Conservation (phyloP, 805 yeast species). For the Lipomyces orientalis region DNA sequence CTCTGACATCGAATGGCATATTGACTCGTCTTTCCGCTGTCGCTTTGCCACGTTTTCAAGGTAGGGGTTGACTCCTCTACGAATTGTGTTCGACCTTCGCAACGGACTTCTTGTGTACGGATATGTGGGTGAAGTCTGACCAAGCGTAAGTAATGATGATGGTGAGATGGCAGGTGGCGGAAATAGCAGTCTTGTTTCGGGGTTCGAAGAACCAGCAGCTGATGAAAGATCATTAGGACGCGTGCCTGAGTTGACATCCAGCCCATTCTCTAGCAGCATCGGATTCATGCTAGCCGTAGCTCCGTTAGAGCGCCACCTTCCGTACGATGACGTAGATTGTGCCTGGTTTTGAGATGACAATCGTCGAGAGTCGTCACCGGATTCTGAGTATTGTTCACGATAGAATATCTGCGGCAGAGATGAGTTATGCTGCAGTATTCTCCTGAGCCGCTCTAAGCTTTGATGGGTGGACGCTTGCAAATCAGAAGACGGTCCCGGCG, state of each 20-base stretch:
- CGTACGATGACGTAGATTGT: constrained; percentile 4
- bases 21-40: constrained; percentile 18
- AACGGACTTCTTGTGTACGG: constrained; percentile 15
- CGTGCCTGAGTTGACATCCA: not conserved
- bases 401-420: constrained; percentile 14
- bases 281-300: not conserved
- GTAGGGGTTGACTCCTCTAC: constrained; percentile 25
- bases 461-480: constrained; percentile 9
- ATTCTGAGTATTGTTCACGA: constrained; percentile 7
- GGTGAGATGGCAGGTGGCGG: constrained; percentile 13
- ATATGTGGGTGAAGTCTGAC: not conserved
- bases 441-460: constrained; percentile 11
- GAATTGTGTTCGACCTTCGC: constrained; percentile 27
- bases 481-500: not conserved
- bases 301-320: not conserved
- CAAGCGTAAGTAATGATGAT: constrained; percentile 1
- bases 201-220: not conserved
- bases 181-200: constrained; percentile 7
- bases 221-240: not conserved
- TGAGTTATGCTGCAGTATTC: constrained; percentile 17
- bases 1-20: constrained; percentile 15
- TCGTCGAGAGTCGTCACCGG: not conserved
- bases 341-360: constrained; percentile 4
- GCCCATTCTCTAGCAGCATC: not conserved
- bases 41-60: constrained; percentile 27